Percentiles rank a stretch among this genome's conserved stretches.
phyloP scores from a whole-genome alignment of 2,329 filamentous ascomycete genomes.

The Diaporthe sp. region DNA sequence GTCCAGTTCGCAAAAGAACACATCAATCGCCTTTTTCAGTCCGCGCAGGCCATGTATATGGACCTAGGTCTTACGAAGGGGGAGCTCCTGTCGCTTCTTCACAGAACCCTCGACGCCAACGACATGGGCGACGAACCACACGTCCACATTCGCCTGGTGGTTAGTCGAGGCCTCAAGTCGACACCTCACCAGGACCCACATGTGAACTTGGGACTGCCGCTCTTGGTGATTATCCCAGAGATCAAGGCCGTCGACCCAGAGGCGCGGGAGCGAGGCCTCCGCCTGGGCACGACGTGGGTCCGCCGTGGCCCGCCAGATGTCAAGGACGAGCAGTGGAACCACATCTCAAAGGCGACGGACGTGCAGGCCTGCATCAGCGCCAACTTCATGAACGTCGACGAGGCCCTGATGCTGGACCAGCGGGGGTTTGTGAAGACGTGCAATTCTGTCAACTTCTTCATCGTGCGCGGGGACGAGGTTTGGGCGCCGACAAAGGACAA shows the following conservation, averaged over 20 bases:
- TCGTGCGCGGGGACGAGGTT: not conserved
- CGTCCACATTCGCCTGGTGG: conserved; percentile 12
- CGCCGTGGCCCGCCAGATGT: conserved; percentile 1
- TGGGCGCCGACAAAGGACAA: conserved; percentile 22
- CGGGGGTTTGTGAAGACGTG: not conserved
- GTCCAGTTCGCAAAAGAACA: conserved; percentile 5
- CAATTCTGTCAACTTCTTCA: conserved; percentile 1
- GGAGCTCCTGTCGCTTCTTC: not conserved
- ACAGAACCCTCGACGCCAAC: conserved; percentile 1
- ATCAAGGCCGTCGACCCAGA: conserved; percentile 19
- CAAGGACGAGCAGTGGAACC: conserved; percentile 23
- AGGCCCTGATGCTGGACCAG: conserved; percentile 6
- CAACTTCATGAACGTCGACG: conserved; percentile 7
- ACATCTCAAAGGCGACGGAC: conserved; percentile 3
- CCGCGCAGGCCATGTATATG: conserved; percentile 4
- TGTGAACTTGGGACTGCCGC: not conserved
- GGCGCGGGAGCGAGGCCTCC: not conserved
- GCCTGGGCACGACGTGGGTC: not conserved
- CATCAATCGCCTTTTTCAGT: not conserved
- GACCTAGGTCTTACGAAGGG: not conserved
- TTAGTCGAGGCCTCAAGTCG: conserved; percentile 8
- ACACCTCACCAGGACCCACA: conserved; percentile 7
- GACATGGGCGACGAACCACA: conserved; percentile 13
- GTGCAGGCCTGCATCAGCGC: conserved; percentile 19
- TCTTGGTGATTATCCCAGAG: conserved; percentile 4